Evolutionary conservation across 495 filamentous ascomycete species (phyloP).

Genomic region (Talaromyces liani): DNA sequence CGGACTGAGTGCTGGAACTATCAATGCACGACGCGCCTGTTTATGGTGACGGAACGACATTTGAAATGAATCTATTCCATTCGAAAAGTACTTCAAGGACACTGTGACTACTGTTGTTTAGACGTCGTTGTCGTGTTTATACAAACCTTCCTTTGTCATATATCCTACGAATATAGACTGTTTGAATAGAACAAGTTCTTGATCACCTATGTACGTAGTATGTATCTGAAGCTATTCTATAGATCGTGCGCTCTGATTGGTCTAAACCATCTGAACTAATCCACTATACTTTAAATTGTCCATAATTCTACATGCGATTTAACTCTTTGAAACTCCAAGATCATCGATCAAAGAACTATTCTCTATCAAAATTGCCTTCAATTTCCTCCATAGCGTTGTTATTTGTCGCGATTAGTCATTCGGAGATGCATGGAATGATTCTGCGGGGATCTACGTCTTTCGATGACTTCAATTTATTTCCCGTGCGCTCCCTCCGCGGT

Average conservation of each 20-base stretch:
- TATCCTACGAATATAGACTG: not conserved
- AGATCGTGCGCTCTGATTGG: not conserved
- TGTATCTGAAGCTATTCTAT: not conserved
- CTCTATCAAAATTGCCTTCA: not conserved
- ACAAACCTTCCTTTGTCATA: not conserved
- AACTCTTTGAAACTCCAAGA: not conserved
- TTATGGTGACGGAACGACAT: not conserved
- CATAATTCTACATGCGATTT: not conserved
- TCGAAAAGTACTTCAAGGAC: not conserved
- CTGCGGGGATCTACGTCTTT: slow-evolving; percentile 9
- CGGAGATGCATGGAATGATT: not conserved
- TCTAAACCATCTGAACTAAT: not conserved
- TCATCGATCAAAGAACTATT: not conserved
- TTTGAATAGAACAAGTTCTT: not conserved
- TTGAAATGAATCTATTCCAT: not conserved
- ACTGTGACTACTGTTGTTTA: not conserved
- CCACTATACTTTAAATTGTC: not conserved
- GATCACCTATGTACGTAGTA: too few relatives aligned
- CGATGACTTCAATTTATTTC: slow-evolving; percentile 1
- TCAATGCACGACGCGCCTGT: not conserved
- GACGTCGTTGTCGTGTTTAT: not conserved
- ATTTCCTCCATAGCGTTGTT: not conserved
- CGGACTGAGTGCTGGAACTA: not conserved
- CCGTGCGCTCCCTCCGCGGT: not conserved
- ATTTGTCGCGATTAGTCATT: not conserved